Conservation (phyloP, 2,329 filamentous ascomycete genomes). For the Grosmannia penicillata region DNA sequence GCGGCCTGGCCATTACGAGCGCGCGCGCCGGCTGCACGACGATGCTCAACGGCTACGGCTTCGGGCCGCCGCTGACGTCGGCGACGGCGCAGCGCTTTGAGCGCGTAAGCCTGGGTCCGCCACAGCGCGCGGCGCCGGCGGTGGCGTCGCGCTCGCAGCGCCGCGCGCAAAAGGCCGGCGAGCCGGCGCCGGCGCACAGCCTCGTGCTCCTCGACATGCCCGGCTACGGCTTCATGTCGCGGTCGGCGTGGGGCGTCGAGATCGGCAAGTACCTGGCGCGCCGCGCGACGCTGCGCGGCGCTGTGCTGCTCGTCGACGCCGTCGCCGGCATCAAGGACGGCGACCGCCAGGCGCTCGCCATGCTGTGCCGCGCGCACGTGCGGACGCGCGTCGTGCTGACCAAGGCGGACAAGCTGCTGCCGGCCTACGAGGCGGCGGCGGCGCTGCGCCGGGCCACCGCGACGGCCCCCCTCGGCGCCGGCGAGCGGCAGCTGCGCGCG, state of each 20-base stretch:
- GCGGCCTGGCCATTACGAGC: conserved; percentile 36
- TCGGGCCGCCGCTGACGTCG: conserved; percentile 25
- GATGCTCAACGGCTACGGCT: conserved; percentile 40
- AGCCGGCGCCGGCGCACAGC: conserved; percentile 27
- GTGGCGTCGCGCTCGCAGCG: conserved; percentile 9
- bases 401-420: conserved; percentile 36
- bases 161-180: conserved; percentile 10
- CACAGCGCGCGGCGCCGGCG: conserved; percentile 1
- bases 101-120: too few relatives aligned
- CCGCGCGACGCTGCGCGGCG: conserved; percentile 32
- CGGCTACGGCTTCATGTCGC: conserved; percentile 20
- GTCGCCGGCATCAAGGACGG: conserved; percentile 34
- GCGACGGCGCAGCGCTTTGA: neutral
- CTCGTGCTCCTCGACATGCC: conserved; percentile 27
- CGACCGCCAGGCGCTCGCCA: conserved; percentile 30
- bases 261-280: conserved; percentile 34
- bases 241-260: conserved; percentile 34
- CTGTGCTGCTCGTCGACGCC: conserved; percentile 37
- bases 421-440: neutral
- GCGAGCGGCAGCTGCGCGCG: conserved; percentile 8
- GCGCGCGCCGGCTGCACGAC: conserved; percentile 35
- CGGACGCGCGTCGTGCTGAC: conserved; percentile 37
- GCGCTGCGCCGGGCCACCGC: neutral
- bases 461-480: neutral
- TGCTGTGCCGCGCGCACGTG: conserved; percentile 29